A percentile compares a stretch with the other conserved stretches of the same genome.
phyloP scores from a whole-genome alignment of 208 protist species.

The Phytomonas sp. region DNA sequence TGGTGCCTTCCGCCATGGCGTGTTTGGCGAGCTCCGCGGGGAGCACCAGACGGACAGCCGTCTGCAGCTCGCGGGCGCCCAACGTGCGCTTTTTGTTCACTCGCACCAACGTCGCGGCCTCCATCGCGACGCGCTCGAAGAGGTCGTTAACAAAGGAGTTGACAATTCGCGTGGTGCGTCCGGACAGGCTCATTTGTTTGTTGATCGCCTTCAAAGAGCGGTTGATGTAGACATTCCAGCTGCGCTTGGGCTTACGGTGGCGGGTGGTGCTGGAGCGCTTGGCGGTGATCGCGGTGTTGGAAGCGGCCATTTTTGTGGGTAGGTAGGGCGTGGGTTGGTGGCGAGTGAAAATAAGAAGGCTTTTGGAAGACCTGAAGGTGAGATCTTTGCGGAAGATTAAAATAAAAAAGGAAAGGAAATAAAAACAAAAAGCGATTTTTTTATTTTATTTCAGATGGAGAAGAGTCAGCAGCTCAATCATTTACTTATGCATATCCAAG shows the following conservation, averaged over 20 bases:
- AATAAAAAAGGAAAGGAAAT: constrained; percentile 13
- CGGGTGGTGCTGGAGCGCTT: constrained; percentile 25
- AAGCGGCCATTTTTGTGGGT: constrained; percentile 5
- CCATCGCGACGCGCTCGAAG: constrained; percentile 94
- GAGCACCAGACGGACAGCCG: constrained; percentile 95
- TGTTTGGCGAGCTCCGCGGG: constrained; percentile 97
- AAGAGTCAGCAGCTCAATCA: background rate
- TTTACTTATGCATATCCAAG: constrained; percentile 7
- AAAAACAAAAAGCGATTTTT: constrained; percentile 4
- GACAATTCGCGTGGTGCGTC: constrained; percentile 95
- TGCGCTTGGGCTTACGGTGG: constrained; percentile 64
- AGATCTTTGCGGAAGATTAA: background rate
- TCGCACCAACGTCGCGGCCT: constrained; percentile 89
- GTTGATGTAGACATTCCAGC: constrained; percentile 86
- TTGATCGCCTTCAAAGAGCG: constrained; percentile 95
- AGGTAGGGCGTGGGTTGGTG: background rate
- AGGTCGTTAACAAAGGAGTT: constrained; percentile 97
- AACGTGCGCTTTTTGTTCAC: constrained; percentile 95
- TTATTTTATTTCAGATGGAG: constrained; percentile 10
- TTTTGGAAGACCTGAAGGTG: background rate
- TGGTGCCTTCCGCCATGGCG: constrained; percentile 97
- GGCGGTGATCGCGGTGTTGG: constrained; percentile 21
- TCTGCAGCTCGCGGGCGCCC: constrained; percentile 94
- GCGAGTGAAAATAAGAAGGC: constrained; percentile 4
- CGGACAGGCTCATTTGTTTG: constrained; percentile 93